Base-by-base conservation (phyloP, 2,329 filamentous ascomycete genomes). In the Byssoonygena ceratinophila region DNA sequence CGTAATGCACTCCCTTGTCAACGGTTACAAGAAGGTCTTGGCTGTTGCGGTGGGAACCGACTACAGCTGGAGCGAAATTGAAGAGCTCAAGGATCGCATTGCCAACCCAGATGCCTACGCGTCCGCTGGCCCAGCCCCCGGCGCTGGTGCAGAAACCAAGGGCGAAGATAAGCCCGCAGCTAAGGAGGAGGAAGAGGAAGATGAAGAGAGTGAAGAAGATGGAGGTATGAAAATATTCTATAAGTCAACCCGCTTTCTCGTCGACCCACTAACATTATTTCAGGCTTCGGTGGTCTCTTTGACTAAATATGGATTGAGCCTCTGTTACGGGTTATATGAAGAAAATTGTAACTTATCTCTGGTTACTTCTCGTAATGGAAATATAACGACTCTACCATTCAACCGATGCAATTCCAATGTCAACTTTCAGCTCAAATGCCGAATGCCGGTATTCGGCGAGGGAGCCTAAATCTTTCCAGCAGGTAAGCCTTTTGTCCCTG, bases 61-160 rank as follows among this genome's bases (percentile, higher is more conserved):
- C 63, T 85, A 84, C 80, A 84, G 82, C 75, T 98, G 92, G 91
- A 83, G 90, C 66, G 88, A 87, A 75, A 95, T 98, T 68, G 83
- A 94, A 68, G 81, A 95, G 76, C 85, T 98, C 78, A 98, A 98
- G 86, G 92, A 98, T 78, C 89, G 92, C 73, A 96, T 98, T 68
- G 88, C 88, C 76, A 97, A 98, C 83, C 94, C 94, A 64, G 92
- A 98, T 52, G 88, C 88, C 52, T 98, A 97, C 73, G 92, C 91
- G 60, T 72, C 87, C 46, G 78, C 90, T 61, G 88, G 85, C 61
- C 88, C 91, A 54, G 81, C 71, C 59, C 84, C 83, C 53, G 74
- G 74, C 50, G 69, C 71, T 59, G 84, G 83, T 53, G 74, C 74
- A 50, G 69, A 73, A 45, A 71, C 73, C 56, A 74, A 73, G 58